phyloP scores from a whole-genome alignment of 192 early-diverging fungal genomes.

The Pecoramyces ruminantium region DNA sequence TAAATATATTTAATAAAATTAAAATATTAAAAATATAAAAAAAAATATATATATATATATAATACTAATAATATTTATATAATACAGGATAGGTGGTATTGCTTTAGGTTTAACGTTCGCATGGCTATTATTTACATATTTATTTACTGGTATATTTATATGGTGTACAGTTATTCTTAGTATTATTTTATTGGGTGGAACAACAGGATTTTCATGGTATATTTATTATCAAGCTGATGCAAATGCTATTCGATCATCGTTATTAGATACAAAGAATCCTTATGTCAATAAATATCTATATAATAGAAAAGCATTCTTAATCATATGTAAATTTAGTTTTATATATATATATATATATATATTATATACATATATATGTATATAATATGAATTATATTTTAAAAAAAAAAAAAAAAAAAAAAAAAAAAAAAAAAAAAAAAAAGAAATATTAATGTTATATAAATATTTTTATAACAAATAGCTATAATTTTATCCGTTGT shows the following conservation, averaged over 20 bases:
- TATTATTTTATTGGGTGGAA: not conserved
- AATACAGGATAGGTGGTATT: not conserved
- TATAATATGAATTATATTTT: no score
- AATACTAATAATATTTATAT: no score
- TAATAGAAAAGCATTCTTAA: not conserved
- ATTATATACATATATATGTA: no score
- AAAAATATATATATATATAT: no score
- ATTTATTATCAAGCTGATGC: not conserved
- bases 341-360: no score
- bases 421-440: no score
- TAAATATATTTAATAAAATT: no score
- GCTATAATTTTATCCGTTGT: no score
- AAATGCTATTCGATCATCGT: not conserved
- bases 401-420: no score
- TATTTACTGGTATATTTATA: not conserved
- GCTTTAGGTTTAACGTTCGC: not conserved
- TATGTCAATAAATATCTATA: not conserved
- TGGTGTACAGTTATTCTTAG: not conserved
- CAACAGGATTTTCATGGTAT: not conserved
- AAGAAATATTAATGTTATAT: no score
- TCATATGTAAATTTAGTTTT: not conserved
- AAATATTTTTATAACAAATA: no score
- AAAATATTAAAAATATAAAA: no score
- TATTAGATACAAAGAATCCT: not conserved
- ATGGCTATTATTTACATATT: not conserved